These are phyloP conservation scores for Penicillium sp. DNA, from an alignment of 2,329 filamentous ascomycete genomes.

Conservation along the genomic window DNA sequence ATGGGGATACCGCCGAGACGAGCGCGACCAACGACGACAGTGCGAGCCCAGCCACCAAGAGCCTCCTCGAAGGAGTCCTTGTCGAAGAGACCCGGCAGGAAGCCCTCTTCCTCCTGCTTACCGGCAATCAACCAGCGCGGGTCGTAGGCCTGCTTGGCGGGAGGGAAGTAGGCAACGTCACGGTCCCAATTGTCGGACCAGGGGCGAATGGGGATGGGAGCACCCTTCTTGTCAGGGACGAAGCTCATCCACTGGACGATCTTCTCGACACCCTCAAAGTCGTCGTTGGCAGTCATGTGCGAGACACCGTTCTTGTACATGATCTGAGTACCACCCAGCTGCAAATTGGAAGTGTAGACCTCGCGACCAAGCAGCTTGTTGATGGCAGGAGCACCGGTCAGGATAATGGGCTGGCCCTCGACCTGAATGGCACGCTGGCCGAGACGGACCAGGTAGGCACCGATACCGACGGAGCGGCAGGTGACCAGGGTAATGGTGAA, in stretches of 20 bases:
- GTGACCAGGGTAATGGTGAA: constrained; percentile 98
- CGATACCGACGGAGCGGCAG: constrained; percentile 97
- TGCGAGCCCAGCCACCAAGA: constrained; percentile 94
- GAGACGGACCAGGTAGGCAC: constrained; percentile 96
- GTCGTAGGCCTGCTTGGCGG: constrained; percentile 83
- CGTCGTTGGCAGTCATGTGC: constrained; percentile 96
- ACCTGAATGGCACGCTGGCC: constrained; percentile 98
- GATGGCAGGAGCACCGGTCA: constrained; percentile 93
- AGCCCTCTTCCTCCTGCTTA: constrained; percentile 79
- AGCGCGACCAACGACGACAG: constrained; percentile 94
- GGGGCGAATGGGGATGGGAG: constrained; percentile 88
- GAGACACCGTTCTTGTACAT: constrained; percentile 99
- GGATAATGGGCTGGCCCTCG: constrained; percentile 97
- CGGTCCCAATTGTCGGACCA: constrained; percentile 88
- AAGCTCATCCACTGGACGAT: constrained; percentile 99
- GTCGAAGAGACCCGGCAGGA: constrained; percentile 91
- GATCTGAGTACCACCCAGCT: constrained; percentile 99
- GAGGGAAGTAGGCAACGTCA: constrained; percentile 78
- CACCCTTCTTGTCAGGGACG: constrained; percentile 91
- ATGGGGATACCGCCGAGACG: constrained; percentile 96
- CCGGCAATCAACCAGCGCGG: constrained; percentile 91
- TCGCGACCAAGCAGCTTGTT: constrained; percentile 98
- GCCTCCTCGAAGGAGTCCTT: constrained; percentile 95
- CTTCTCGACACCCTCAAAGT: constrained; percentile 96
- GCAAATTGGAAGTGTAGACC: constrained; percentile 97